Conservation (phyloP, 441 rosid species). For the Viola pubescens region DNA sequence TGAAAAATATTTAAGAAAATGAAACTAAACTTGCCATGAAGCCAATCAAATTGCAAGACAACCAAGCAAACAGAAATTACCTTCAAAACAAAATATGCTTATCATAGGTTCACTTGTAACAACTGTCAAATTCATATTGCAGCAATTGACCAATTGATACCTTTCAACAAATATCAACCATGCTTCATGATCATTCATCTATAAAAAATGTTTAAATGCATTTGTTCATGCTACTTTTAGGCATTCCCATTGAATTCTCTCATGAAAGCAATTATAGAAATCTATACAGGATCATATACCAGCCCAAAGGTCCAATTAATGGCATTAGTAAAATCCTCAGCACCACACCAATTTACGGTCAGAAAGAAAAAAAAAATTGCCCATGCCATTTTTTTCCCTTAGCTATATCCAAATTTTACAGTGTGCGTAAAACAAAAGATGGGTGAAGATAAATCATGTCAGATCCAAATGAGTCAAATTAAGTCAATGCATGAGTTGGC, state of each 20-base stretch:
- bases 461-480: no score
- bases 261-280: neutral
- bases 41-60: neutral
- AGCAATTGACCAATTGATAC: neutral
- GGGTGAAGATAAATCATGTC: no score
- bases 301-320: neutral
- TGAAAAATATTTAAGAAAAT: neutral
- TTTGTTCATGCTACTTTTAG: neutral
- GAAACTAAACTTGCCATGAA: neutral
- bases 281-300: no score
- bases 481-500: no score
- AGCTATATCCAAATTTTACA: no score
- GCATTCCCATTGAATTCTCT: neutral
- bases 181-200: neutral
- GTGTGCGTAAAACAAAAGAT: no score
- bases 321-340: neutral
- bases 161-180: neutral
- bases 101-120: neutral
- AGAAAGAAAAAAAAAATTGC: neutral
- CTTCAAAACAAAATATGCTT: neutral
- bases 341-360: neutral
- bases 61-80: neutral
- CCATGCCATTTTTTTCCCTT: no score
- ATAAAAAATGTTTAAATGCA: slow-evolving; percentile 1
- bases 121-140: slow-evolving; percentile 1